Percentiles rank a stretch among this genome's conserved stretches.
phyloP scores from a whole-genome alignment of 2,329 filamentous ascomycete genomes.

The Colletotrichum sp. region DNA sequence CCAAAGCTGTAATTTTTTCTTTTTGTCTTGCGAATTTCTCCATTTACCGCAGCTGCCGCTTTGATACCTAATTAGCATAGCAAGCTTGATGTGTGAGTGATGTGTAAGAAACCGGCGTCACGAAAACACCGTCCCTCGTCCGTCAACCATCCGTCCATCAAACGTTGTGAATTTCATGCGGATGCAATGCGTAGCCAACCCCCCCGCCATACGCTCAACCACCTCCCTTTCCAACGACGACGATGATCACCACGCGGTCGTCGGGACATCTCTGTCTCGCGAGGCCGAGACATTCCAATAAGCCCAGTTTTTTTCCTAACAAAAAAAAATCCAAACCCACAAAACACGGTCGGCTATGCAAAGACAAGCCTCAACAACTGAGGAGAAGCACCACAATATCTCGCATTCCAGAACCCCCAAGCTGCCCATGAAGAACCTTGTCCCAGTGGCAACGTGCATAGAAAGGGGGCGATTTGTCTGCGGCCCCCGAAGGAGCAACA shows the following conservation, averaged over 20 bases:
- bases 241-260: not conserved
- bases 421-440: constrained; percentile 5
- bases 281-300: not conserved
- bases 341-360: constrained; percentile 4
- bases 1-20: not conserved
- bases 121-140: not conserved
- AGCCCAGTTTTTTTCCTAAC: not conserved
- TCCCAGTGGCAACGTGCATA: not conserved
- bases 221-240: not conserved
- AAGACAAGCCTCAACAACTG: constrained; percentile 8
- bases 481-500: not conserved
- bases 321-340: not conserved
- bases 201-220: not conserved
- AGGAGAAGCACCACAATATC: not conserved
- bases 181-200: not conserved
- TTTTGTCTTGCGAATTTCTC: not conserved
- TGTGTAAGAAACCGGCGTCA: not conserved
- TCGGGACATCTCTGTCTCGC: not conserved
- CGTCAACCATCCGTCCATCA: not conserved
- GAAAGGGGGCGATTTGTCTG: not conserved
- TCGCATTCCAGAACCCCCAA: not conserved
- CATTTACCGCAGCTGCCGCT: not conserved
- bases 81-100: not conserved
- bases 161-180: not conserved
- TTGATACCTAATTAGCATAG: not conserved